A percentile compares a stretch with the other conserved stretches of the same genome.
phyloP scores from a whole-genome alignment of 169 alveolate genomes.

The Pseudocohnilembus persalinus region DNA sequence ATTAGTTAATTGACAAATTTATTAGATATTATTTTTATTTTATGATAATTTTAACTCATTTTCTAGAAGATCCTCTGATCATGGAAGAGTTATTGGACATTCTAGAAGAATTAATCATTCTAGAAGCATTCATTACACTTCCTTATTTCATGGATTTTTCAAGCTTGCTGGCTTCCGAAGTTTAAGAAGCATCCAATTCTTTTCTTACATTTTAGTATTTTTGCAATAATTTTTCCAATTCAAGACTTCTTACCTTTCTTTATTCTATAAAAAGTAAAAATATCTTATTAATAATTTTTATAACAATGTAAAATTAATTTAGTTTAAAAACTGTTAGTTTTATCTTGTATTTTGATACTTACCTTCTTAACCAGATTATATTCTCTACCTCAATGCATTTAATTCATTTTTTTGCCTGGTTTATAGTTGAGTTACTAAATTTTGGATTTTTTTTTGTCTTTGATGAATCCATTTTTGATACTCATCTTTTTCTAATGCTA shows the following conservation, averaged over 20 bases:
- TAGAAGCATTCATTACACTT: background rate
- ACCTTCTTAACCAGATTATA: constrained; percentile 57
- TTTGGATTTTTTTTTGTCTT: constrained; percentile 62
- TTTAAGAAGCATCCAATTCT: constrained; percentile 46
- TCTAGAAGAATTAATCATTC: background rate
- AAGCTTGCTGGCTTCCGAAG: background rate
- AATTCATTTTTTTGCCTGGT: constrained; percentile 65
- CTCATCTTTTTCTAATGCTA: constrained; percentile 61
- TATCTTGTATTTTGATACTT: constrained; percentile 49
- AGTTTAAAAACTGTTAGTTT: constrained; percentile 12
- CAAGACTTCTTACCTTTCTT: constrained; percentile 30
- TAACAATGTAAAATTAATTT: constrained; percentile 18
- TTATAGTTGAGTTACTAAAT: constrained; percentile 56
- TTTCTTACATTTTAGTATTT: constrained; percentile 58
- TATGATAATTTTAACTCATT: too few species aligned
- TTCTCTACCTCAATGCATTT: constrained; percentile 73
- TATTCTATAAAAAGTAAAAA: constrained; percentile 13
- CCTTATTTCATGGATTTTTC: background rate
- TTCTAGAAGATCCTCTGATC: too few species aligned
- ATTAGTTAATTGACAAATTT: too few species aligned
- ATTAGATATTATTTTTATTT: too few species aligned
- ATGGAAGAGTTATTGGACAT: background rate
- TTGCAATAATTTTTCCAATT: constrained; percentile 40
- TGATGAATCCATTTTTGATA: constrained; percentile 49
- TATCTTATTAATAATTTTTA: too few species aligned